Percentiles rank a stretch among this genome's conserved stretches.
These are phyloP conservation scores for Peronospora farinosa DNA, from an alignment of 352 stramenopile species.

Conservation along the genomic window DNA sequence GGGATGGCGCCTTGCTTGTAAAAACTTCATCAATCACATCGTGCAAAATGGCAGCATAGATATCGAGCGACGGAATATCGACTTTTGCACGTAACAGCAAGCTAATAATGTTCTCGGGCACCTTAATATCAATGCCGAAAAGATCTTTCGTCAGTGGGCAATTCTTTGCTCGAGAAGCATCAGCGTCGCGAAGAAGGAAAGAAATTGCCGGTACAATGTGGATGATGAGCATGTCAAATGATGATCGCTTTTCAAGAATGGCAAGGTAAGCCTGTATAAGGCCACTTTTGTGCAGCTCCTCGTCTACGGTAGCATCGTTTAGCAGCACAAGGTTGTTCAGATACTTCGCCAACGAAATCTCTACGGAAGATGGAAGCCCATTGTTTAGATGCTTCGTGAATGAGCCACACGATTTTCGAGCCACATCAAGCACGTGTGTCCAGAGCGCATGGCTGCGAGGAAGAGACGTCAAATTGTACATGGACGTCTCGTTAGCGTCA, in stretches of 20 bases:
- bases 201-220: constrained; percentile 73
- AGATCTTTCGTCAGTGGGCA: constrained; percentile 71
- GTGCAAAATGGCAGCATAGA: constrained; percentile 72
- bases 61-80: constrained; percentile 57
- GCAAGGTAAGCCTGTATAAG: constrained; percentile 66
- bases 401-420: constrained; percentile 32
- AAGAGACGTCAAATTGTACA: constrained; percentile 77
- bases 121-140: constrained; percentile 46
- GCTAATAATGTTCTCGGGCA: constrained; percentile 47
- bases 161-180: constrained; percentile 53
- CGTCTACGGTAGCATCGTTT: constrained; percentile 55
- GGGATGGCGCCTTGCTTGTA: constrained; percentile 42
- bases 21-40: constrained; percentile 76
- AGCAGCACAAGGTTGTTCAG: constrained; percentile 69
- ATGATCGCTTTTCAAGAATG: constrained; percentile 55
- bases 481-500: constrained; percentile 51
- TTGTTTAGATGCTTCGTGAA: constrained; percentile 65
- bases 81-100: constrained; percentile 55
- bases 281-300: constrained; percentile 50
- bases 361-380: constrained; percentile 60
- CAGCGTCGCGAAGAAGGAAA: constrained; percentile 71
- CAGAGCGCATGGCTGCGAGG: constrained; percentile 52
- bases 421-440: constrained; percentile 43
- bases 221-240: constrained; percentile 85
- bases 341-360: constrained; percentile 80